Percentiles rank a stretch among this genome's conserved stretches.
These are phyloP conservation scores for Starmerella geochares DNA, from an alignment of 805 yeast genomes.

Conservation along the genomic window DNA sequence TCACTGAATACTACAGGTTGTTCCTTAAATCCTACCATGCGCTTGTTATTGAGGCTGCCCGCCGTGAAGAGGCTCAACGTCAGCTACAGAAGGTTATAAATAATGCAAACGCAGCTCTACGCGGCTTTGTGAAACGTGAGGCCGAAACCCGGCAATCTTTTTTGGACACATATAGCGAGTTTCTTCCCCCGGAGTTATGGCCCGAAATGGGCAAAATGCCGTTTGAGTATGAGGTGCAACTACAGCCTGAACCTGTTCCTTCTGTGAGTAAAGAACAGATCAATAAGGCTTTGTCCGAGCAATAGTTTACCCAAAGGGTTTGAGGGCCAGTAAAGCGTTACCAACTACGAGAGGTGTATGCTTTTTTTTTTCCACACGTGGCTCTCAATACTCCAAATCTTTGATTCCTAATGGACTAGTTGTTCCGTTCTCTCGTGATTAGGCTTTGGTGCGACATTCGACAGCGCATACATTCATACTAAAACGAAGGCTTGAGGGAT, in stretches of 20 bases:
- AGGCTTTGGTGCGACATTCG: too few relatives aligned
- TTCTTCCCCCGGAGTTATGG: conserved; percentile 49
- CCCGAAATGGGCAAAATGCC: conserved; percentile 35
- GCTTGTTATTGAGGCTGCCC: conserved; percentile 42
- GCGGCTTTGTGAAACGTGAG: conserved; percentile 39
- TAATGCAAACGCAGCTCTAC: conserved; percentile 37
- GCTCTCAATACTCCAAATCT: too few relatives aligned
- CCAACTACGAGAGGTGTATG: too few relatives aligned
- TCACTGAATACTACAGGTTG: conserved; percentile 41
- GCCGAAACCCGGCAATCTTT: conserved; percentile 37
- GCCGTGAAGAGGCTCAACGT: conserved; percentile 39
- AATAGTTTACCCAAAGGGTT: too few relatives aligned
- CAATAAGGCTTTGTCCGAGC: not conserved
- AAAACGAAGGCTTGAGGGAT: too few relatives aligned
- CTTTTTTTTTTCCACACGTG: too few relatives aligned
- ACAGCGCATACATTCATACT: too few relatives aligned
- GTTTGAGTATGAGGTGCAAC: conserved; percentile 23
- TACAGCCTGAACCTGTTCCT: conserved; percentile 21
- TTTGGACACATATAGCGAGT: conserved; percentile 42
- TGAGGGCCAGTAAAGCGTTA: too few relatives aligned
- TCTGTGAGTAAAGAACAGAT: conserved; percentile 13
- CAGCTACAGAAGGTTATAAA: conserved; percentile 36
- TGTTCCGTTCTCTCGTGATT: too few relatives aligned
- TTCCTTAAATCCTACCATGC: conserved; percentile 46
- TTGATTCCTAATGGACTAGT: too few relatives aligned